Conservation (phyloP, 805 yeast genomes). For the Candida fluviatilis region DNA sequence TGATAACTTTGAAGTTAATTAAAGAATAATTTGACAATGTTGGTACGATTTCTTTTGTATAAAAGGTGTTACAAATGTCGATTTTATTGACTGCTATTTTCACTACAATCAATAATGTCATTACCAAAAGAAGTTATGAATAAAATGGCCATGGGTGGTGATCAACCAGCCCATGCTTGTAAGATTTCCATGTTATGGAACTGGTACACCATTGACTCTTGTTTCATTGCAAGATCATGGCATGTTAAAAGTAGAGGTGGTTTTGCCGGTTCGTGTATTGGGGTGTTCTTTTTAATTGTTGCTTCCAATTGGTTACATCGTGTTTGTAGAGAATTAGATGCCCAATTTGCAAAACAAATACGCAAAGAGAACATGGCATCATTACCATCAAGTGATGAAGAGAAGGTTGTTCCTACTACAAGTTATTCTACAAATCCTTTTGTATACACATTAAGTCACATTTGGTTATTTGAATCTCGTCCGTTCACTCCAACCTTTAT, state of each 20-base stretch:
- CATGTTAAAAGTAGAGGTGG: slow-evolving; percentile 53
- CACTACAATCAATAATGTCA: slow-evolving; percentile 1
- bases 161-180: slow-evolving; percentile 12
- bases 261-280: slow-evolving; percentile 73
- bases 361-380: slow-evolving; percentile 10
- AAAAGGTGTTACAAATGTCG: too few relatives aligned
- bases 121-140: not conserved
- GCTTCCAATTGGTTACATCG: slow-evolving; percentile 57
- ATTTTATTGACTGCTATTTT: too few relatives aligned
- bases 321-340: slow-evolving; percentile 48
- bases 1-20: too few relatives aligned
- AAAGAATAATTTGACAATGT: too few relatives aligned
- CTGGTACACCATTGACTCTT: slow-evolving; percentile 65
- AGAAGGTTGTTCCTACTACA: not conserved
- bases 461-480: slow-evolving; percentile 23
- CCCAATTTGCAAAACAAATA: slow-evolving; percentile 25
- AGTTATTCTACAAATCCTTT: slow-evolving; percentile 14
- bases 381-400: not conserved
- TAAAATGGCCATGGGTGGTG: slow-evolving; percentile 14
- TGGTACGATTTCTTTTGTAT: too few relatives aligned
- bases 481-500: slow-evolving; percentile 34
- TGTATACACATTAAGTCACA: slow-evolving; percentile 25
- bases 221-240: slow-evolving; percentile 64
- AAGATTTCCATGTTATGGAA: slow-evolving; percentile 63
- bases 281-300: slow-evolving; percentile 57